Base-by-base conservation (phyloP, 495 filamentous ascomycete species). In the Aspergillus homomorphus region DNA sequence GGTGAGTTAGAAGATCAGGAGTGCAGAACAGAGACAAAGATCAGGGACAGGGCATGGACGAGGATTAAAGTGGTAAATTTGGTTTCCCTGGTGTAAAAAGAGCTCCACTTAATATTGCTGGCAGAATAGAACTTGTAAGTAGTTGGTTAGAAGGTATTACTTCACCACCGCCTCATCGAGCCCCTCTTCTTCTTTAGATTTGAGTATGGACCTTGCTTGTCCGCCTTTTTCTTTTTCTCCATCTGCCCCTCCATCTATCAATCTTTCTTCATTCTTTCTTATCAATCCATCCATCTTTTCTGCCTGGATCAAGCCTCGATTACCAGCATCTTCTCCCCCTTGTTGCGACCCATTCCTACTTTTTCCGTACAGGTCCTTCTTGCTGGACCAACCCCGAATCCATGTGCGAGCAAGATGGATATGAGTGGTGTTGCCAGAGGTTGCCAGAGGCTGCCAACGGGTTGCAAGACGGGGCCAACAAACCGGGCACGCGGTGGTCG, bases 401-500 rank as follows among this genome's bases (percentile, higher is more conserved):
- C 48, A 51, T 51, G 48, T 51, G 48, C 48, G 6, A 18, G 16
- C 10, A 18, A 8, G 20, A 20, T 16, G 23, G 18, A 18, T 53
- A 26, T 45, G 50, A 21, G 41, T 59, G 44, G 44, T 23, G 21
- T 23, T 15, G 9, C 48, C 44, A 33, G 20, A 24, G 20, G 38
- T 24, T 22, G n/a, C 24, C 19, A 26, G 18, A 24, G 12, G 33
- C 26, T 15, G 42, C 20, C n/a, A 30, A 55, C 38, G 14, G 18
- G 9, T n/a, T n/a, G n/a, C n/a, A n/a, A n/a, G n/a, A n/a, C n/a
- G n/a, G n/a, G n/a, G n/a, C n/a, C n/a, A 38, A 5, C 33, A 38
- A 38, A 38, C 33, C 33, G 33, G 33, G 21, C 23, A 28, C 26
- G 56, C 33, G 28, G 21, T 21, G 21, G 49, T 58, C 56, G 56